Conservation (phyloP, 2,329 filamentous ascomycete genomes). For the Fusarium xylarioides region DNA sequence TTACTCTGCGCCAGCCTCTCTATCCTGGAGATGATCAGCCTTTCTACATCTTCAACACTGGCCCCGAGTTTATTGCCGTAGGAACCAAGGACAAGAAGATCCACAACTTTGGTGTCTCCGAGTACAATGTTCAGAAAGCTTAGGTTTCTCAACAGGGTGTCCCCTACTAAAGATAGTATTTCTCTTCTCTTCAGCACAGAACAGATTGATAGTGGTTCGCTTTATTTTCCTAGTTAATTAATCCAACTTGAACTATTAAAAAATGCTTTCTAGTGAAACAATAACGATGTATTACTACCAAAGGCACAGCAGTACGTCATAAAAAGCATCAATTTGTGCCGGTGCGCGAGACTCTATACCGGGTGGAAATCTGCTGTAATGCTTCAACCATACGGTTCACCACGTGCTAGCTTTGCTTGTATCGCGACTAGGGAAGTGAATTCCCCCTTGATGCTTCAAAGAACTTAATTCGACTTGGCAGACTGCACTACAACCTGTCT, state of each 20-base stretch:
- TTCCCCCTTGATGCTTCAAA: fast-evolving
- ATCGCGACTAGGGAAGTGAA: background rate
- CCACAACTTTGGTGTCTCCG: slow-evolving; percentile 10
- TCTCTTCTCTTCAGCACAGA: background rate
- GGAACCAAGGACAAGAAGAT: slow-evolving; percentile 16
- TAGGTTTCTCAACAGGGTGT: background rate
- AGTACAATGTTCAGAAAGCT: slow-evolving; percentile 3
- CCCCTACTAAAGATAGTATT: background rate
- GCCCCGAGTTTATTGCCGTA: slow-evolving; percentile 14
- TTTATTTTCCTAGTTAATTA: background rate
- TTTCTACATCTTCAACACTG: slow-evolving; percentile 24
- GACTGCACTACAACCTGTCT: background rate
- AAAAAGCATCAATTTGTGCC: too few relatives aligned
- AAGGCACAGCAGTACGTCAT: background rate
- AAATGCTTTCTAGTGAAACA: background rate
- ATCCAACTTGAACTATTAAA: background rate
- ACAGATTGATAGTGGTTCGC: background rate
- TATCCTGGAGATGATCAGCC: slow-evolving; percentile 15
- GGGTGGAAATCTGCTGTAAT: background rate
- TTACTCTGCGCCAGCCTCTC: slow-evolving; percentile 20
- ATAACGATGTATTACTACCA: fast-evolving
- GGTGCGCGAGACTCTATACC: background rate
- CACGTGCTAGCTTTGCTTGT: too few relatives aligned
- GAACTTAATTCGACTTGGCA: background rate
- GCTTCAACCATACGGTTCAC: background rate